These are phyloP conservation scores for Apostasia ramifera DNA, from an alignment of 106 monocot species.

Conservation along the genomic window DNA sequence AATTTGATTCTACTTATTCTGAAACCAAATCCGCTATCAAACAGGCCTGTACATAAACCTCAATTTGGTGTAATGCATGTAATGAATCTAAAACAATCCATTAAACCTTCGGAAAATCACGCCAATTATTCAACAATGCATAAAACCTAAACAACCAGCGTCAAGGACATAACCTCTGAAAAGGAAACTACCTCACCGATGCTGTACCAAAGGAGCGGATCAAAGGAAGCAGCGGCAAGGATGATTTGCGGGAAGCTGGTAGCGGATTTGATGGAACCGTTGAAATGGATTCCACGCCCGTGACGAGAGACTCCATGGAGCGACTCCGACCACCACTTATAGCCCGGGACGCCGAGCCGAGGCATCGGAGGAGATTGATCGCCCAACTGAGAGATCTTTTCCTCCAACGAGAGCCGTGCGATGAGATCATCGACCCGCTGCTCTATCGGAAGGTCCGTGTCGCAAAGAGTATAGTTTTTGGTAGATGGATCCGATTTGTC, in stretches of 20 bases:
- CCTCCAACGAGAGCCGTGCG: constrained; percentile 42
- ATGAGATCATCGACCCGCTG: constrained; percentile 43
- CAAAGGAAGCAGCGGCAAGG: constrained; percentile 76
- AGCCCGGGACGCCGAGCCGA: constrained; percentile 63
- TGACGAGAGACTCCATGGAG: constrained; percentile 62
- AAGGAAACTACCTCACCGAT: constrained; percentile 50
- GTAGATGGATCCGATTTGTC: constrained; percentile 21
- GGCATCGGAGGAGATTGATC: constrained; percentile 46
- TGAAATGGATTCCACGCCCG: constrained; percentile 55
- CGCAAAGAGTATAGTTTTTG: constrained; percentile 38
- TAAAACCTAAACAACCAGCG: no score
- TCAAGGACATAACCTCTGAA: no score
- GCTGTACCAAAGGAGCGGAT: constrained; percentile 61
- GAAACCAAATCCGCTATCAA: no score
- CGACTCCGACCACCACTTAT: constrained; percentile 91
- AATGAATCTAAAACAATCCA: no score
- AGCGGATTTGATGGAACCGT: constrained; percentile 38
- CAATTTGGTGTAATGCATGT: no score
- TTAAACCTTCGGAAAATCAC: no score
- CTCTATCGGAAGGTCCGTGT: constrained; percentile 23
- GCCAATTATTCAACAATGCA: no score
- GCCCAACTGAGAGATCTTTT: constrained; percentile 78
- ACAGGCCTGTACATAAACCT: no score
- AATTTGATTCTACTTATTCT: no score
- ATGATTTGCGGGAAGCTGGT: constrained; percentile 88